Base-by-base conservation (phyloP, 1,284 basidiomycete species). In the Flammula alnicola region DNA sequence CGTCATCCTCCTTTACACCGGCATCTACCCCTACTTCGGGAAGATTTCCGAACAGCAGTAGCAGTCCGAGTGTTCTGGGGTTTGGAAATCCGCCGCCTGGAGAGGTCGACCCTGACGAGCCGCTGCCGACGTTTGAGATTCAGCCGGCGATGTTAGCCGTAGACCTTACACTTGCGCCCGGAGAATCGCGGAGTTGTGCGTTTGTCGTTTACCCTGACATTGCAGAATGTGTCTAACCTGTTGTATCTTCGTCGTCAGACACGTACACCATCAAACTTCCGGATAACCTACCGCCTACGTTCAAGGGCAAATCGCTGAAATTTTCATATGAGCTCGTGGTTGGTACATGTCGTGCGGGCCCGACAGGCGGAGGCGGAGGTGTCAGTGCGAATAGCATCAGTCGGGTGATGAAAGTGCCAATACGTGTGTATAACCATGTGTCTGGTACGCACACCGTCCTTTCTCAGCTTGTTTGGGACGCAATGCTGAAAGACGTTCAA, bases 321-420 rank as follows among this genome's bases (percentile, higher is more conserved):
- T 95, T 99, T 67, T 86, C 87, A 7, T 99, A 98, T 65, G 87
- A 93, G 58, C 80, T 99, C 9, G 77, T 91, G 8, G 78, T 98
- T 1, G 94, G 95, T 1, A 88, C 89, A 0, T 95, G 91, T 70
- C 81, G 93, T 3, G 79, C 84, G 5, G 71, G 74, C 12, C 55
- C 71, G n/a, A 54, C 61, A 17, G 37, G 52, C 20, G 38, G 39
- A 7, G 47, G 47, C 11, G 65, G 69, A 3, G 63, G 63, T 10
- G 67, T 71, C 1, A 74, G 75, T 19, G 67, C 74, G 9, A 76
- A 73, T 51, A 83, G 83, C 64, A 74, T 80, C 36, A 93, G 91
- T 59, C 75, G 87, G 27, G 81, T 95, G 3, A 90, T 97, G 83
- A 89, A 90, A 51, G 86, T 96, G 0, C 93, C 94, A 0, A 86